Evolutionary conservation across 2,329 filamentous ascomycete species (phyloP).

Genomic region (Lecanosticta acicola): DNA sequence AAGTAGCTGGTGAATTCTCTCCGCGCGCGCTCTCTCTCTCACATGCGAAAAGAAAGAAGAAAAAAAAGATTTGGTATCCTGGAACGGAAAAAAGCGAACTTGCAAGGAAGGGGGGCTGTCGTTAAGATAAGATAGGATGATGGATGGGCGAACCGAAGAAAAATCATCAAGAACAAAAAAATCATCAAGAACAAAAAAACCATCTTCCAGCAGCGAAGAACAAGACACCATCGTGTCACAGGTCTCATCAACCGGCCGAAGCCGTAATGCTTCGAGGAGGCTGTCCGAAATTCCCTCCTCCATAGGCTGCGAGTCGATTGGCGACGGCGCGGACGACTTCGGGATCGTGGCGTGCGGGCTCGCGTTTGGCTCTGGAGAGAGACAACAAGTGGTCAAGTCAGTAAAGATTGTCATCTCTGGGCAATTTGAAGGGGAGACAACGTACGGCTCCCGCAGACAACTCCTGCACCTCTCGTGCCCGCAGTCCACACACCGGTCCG

Average conservation of each 20-base stretch:
- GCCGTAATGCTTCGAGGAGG: constrained; percentile 3
- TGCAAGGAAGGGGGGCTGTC: no score
- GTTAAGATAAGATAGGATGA: no score
- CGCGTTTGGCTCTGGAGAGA: constrained; percentile 17
- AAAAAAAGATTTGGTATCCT: no score
- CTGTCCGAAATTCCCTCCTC: constrained; percentile 4
- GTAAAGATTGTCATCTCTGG: not conserved
- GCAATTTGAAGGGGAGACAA: constrained; percentile 7
- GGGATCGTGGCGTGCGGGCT: constrained; percentile 13
- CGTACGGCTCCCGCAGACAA: constrained; percentile 52
- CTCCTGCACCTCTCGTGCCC: constrained; percentile 54
- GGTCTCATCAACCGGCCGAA: constrained; percentile 4
- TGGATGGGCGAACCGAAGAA: no score
- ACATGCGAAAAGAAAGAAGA: no score
- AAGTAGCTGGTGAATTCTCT: no score
- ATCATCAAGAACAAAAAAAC: no score
- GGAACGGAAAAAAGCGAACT: no score
- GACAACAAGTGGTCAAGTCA: constrained; percentile 1
- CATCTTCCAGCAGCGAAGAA: no score
- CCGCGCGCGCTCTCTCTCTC: no score
- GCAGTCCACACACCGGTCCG: constrained; percentile 54
- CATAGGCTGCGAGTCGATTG: constrained; percentile 18
- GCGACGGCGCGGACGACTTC: constrained; percentile 18
- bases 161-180: no score
- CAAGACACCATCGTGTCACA: no score